Percentiles rank a stretch among this genome's conserved stretches.
Evolutionary conservation across 176 grass and related monocot species (phyloP).

Genomic region (Thalia dealbata): DNA sequence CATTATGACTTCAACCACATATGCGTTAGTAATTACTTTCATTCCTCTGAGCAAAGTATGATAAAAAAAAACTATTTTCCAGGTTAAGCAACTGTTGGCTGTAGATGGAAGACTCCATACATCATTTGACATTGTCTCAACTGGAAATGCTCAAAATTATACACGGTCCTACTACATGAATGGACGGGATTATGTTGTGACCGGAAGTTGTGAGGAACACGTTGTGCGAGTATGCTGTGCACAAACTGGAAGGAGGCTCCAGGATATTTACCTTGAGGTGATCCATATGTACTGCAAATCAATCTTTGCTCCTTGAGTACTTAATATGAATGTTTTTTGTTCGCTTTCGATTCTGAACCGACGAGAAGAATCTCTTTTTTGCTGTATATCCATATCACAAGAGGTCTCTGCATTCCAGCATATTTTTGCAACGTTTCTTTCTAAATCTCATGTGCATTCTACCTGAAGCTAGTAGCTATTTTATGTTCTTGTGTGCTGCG

Average conservation of each 20-base stretch:
- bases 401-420: too few relatives aligned
- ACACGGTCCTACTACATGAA: constrained; percentile 25
- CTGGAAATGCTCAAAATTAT: constrained; percentile 25
- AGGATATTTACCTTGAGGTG: constrained; percentile 18
- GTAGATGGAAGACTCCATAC: constrained; percentile 22
- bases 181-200: constrained; percentile 18
- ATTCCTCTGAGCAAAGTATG: not conserved
- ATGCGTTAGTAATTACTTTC: too few relatives aligned
- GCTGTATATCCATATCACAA: too few relatives aligned
- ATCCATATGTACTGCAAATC: not conserved
- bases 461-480: too few relatives aligned
- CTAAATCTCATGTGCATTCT: not conserved
- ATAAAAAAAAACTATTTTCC: not conserved
- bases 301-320: not conserved
- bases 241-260: constrained; percentile 25
- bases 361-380: not conserved
- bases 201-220: constrained; percentile 19
- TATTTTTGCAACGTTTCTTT: too few relatives aligned
- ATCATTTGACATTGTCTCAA: constrained; percentile 20
- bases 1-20: not conserved
- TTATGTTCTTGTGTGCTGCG: not conserved
- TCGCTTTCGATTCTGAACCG: not conserved
- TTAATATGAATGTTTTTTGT: not conserved
- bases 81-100: constrained; percentile 22
- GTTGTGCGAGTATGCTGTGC: constrained; percentile 22